These are phyloP conservation scores for Heimioporus retisporus DNA, from an alignment of 1,284 basidiomycete species.

Conservation along the genomic window DNA sequence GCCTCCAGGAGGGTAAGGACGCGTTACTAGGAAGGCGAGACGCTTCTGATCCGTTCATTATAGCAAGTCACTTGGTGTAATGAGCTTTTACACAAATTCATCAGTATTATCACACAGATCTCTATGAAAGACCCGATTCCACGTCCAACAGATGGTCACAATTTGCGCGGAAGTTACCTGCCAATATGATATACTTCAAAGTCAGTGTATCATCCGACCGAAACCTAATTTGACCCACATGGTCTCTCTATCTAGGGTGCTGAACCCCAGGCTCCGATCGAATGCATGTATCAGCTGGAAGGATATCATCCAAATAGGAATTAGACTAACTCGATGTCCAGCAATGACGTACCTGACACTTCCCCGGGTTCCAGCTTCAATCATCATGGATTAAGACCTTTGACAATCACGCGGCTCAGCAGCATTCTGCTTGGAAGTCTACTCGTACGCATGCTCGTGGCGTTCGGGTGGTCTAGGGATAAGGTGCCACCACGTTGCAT, in stretches of 20 bases:
- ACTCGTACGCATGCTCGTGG: conserved; percentile 25
- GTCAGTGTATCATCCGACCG: background rate
- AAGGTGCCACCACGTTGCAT: conserved; percentile 16
- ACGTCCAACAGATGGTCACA: background rate
- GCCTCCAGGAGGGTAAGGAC: background rate
- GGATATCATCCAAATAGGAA: background rate
- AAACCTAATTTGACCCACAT: background rate
- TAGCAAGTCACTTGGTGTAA: background rate
- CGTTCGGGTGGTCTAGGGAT: background rate
- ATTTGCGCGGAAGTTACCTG: too few relatives aligned
- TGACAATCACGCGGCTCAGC: background rate
- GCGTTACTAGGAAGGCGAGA: background rate
- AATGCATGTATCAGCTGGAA: background rate
- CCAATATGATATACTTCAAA: background rate
- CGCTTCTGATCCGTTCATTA: background rate
- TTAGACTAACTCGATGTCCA: background rate
- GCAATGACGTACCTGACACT: background rate
- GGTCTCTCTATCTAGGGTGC: background rate
- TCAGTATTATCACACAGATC: background rate
- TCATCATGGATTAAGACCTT: background rate
- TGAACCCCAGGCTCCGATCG: background rate
- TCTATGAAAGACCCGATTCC: background rate
- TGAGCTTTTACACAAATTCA: background rate
- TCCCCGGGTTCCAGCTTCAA: too few relatives aligned
- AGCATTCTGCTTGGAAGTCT: background rate